Percentiles rank a stretch among this genome's conserved stretches.
Conservation (phyloP, 2,329 filamentous ascomycete genomes). For the Monilinia aucupariae region DNA sequence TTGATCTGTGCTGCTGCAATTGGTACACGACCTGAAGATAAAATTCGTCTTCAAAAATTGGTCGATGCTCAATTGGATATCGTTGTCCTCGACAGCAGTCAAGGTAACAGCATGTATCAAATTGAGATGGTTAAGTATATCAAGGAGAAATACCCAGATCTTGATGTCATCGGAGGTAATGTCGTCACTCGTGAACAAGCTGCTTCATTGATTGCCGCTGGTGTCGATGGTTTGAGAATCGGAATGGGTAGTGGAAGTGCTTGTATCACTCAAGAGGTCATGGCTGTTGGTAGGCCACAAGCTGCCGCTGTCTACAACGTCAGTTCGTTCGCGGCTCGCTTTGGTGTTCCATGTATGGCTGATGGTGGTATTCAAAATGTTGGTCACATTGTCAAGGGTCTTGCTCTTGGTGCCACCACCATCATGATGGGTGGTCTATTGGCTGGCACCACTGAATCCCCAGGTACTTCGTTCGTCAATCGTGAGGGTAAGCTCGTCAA, state of each 20-base stretch:
- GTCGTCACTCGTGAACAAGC: constrained; percentile 97
- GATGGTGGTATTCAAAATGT: constrained; percentile 98
- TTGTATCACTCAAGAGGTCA: constrained; percentile 99
- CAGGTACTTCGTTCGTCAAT: constrained; percentile 93
- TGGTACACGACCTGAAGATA: constrained; percentile 91
- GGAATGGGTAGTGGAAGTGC: constrained; percentile 98
- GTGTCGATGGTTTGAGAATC: constrained; percentile 93
- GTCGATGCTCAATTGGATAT: constrained; percentile 94
- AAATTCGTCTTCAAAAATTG: constrained; percentile 75
- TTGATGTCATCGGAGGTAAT: constrained; percentile 97
- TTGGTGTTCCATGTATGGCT: constrained; percentile 95
- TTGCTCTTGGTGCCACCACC: constrained; percentile 86
- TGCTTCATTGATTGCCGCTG: constrained; percentile 83
- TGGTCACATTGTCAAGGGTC: constrained; percentile 97
- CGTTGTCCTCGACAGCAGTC: constrained; percentile 90
- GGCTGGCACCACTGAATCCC: constrained; percentile 94
- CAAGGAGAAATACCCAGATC: constrained; percentile 75
- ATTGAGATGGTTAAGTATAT: constrained; percentile 97
- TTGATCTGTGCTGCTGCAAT: constrained; percentile 92
- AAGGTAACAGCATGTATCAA: constrained; percentile 98
- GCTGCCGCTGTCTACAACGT: constrained; percentile 90
- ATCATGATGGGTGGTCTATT: constrained; percentile 99
- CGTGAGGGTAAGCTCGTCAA: constrained; percentile 97
- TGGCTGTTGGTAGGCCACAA: constrained; percentile 96
- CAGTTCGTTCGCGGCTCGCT: constrained; percentile 79